Conservation (phyloP, 176 grass and related monocot species). For the Thalia dealbata region DNA sequence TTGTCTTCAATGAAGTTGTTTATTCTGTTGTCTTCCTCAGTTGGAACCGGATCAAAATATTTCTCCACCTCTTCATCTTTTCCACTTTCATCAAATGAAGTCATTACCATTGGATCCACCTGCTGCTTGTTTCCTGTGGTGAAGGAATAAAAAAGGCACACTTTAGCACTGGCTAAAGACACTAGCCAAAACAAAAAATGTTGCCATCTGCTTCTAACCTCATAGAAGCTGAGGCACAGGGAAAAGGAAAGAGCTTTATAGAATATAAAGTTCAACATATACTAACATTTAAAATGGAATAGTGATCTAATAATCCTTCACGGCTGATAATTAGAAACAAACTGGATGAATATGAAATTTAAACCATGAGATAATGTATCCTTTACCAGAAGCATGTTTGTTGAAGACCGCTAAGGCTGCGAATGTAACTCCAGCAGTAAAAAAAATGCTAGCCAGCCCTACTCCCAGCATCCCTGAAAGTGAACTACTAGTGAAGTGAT, state of each 20-base stretch:
- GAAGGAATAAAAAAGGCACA: conserved; percentile 3
- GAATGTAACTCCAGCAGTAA: conserved; percentile 53
- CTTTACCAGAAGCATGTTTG: conserved; percentile 33
- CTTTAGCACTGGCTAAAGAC: background rate
- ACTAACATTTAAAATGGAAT: background rate
- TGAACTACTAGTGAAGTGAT: conserved; percentile 47
- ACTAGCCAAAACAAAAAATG: background rate
- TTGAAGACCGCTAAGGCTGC: conserved; percentile 38
- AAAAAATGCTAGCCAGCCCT: conserved; percentile 58
- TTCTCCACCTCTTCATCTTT: background rate
- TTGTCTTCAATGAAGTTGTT: conserved; percentile 5
- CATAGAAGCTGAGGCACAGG: too few species aligned
- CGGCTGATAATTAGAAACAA: background rate
- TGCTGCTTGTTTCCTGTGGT: conserved; percentile 37
- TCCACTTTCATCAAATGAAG: conserved; percentile 10
- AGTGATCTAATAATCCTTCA: background rate
- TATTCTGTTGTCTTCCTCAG: conserved; percentile 13
- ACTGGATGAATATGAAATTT: background rate
- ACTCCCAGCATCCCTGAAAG: conserved; percentile 67
- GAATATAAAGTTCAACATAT: background rate
- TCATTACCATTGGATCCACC: conserved; percentile 23
- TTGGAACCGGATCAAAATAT: conserved; percentile 15
- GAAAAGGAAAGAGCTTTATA: too few species aligned
- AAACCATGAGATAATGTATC: background rate
- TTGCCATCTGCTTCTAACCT: too few species aligned